Percentiles rank a stretch among this genome's conserved stretches.
Evolutionary conservation across 1,139 yeast species (phyloP).

Genomic region (Yamadazyma songkhlaensis): DNA sequence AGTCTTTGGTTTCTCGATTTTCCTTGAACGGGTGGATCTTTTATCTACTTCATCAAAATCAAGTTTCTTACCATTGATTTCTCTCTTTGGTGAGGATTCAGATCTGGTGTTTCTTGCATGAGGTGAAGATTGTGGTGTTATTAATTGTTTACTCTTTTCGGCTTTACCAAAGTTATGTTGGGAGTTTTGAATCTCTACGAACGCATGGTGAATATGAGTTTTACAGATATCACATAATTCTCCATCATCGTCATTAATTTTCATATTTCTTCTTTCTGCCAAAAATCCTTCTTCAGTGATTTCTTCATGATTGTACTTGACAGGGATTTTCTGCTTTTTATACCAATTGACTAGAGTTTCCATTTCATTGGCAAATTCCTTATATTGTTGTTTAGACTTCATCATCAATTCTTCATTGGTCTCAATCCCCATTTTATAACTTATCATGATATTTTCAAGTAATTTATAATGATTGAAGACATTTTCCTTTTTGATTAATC

Average conservation of each 20-base stretch:
- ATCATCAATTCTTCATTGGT: slow-evolving; percentile 17
- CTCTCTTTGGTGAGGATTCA: background rate
- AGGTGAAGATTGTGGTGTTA: slow-evolving; percentile 41
- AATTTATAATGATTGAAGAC: slow-evolving; percentile 50
- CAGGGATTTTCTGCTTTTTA: slow-evolving; percentile 4
- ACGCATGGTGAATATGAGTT: slow-evolving; percentile 38
- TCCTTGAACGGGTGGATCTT: slow-evolving; percentile 13
- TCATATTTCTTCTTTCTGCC: slow-evolving; percentile 1
- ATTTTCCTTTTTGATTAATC: slow-evolving; percentile 51
- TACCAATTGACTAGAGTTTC: slow-evolving; percentile 3
- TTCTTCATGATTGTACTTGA: background rate
- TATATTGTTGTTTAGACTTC: slow-evolving; percentile 26
- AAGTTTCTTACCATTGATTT: background rate
- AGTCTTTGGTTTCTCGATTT: slow-evolving; percentile 1
- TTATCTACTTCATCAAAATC: background rate
- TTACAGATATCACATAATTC: slow-evolving; percentile 42
- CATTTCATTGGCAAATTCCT: slow-evolving; percentile 18
- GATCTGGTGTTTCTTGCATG: slow-evolving; percentile 4
- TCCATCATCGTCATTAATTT: slow-evolving; percentile 26
- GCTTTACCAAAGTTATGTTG: slow-evolving; percentile 19
- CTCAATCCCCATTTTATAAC: slow-evolving; percentile 17
- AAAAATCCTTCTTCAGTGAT: slow-evolving; percentile 2
- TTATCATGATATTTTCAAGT: slow-evolving; percentile 34
- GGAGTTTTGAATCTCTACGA: slow-evolving; percentile 30
- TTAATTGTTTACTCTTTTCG: slow-evolving; percentile 19